Conservation (phyloP, 2,329 filamentous ascomycete genomes). For the Verticillium nonalfalfae region DNA sequence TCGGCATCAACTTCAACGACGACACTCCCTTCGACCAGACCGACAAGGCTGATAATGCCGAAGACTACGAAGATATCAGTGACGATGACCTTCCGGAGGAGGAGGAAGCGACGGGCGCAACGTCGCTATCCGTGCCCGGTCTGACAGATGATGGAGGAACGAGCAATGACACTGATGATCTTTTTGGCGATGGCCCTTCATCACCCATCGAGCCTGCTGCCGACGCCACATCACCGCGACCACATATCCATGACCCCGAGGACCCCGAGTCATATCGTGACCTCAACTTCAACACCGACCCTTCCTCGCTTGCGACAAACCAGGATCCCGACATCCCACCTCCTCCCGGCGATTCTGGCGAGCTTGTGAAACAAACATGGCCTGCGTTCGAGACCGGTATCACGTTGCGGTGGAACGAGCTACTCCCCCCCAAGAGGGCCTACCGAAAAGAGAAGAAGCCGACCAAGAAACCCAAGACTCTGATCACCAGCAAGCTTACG, state of each 20-base stretch:
- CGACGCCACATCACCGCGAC: conserved; percentile 35
- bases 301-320: conserved; percentile 39
- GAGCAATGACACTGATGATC: conserved; percentile 56
- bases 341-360: conserved; percentile 65
- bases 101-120: conserved; percentile 43
- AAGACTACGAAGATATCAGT: conserved; percentile 86
- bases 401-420: conserved; percentile 71
- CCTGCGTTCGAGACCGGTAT: conserved; percentile 73
- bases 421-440: conserved; percentile 76
- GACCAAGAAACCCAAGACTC: conserved; percentile 68
- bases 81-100: conserved; percentile 89
- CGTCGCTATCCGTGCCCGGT: conserved; percentile 42
- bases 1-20: conserved; percentile 34
- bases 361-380: conserved; percentile 73
- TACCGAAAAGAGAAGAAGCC: conserved; percentile 75
- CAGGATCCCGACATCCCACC: conserved; percentile 60
- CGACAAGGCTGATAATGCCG: conserved; percentile 86
- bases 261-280: conserved; percentile 28
- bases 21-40: conserved; percentile 50
- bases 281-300: conserved; percentile 41
- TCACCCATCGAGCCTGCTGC: conserved; percentile 38
- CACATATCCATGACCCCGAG: conserved; percentile 33
- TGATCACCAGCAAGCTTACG: conserved; percentile 81
- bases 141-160: conserved; percentile 55
- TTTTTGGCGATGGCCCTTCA: conserved; percentile 58